phyloP scores from a whole-genome alignment of 371 early-diverging fungal species.

The Zopfochytrium polystomum region DNA sequence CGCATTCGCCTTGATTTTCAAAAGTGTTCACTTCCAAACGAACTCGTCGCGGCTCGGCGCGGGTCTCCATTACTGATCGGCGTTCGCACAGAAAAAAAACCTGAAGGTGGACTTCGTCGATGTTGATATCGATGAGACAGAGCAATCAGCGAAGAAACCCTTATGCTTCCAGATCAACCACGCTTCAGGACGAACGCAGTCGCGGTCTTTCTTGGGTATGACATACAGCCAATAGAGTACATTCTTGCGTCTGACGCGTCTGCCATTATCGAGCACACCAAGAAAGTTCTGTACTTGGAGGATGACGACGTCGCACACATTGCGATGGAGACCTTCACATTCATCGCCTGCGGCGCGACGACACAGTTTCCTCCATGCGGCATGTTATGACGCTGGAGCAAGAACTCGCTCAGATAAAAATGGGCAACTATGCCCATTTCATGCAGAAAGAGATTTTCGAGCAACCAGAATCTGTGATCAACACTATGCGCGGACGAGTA shows the following conservation, averaged over 20 bases:
- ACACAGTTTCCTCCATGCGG: constrained; percentile 82
- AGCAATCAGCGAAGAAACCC: too few relatives aligned
- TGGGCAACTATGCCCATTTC: constrained; percentile 89
- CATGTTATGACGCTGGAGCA: constrained; percentile 96
- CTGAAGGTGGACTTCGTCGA: constrained; percentile 79
- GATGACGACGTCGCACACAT: constrained; percentile 99
- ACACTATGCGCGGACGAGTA: too few relatives aligned
- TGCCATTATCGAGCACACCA: constrained; percentile 99
- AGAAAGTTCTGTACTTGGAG: constrained; percentile 96
- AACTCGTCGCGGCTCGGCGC: constrained; percentile 64
- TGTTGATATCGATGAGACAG: constrained; percentile 63
- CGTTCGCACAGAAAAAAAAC: constrained; percentile 65
- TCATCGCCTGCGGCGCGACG: too few relatives aligned
- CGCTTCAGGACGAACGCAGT: constrained; percentile 84
- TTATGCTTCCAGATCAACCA: too few relatives aligned
- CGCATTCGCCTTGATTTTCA: constrained; percentile 68
- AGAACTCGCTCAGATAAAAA: constrained; percentile 90
- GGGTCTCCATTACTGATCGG: constrained; percentile 69
- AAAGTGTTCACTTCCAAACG: constrained; percentile 59
- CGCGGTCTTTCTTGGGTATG: constrained; percentile 88
- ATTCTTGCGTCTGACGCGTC: constrained; percentile 98
- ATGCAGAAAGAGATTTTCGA: too few relatives aligned
- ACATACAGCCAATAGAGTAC: constrained; percentile 93
- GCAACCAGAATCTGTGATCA: constrained; percentile 99
- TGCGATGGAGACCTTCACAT: constrained; percentile 83